Conservation (phyloP, 176 grass and related monocot species). For the bread wheat (Triticum aestivum) region DNA sequence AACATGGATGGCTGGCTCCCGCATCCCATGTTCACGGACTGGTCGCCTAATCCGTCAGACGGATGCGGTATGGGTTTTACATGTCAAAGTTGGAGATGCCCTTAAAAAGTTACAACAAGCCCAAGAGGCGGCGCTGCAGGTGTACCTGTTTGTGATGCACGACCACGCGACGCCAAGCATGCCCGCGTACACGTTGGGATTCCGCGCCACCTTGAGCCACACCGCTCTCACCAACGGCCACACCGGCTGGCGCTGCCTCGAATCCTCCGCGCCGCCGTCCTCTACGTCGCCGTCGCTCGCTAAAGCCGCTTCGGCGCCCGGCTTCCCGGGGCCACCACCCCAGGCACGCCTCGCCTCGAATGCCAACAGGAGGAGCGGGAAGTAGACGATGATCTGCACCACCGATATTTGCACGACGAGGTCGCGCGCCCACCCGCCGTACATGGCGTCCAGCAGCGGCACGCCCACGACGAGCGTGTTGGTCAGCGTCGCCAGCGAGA, state of each 20-base stretch:
- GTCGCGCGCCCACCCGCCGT: slow-evolving; percentile 89
- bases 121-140: no score
- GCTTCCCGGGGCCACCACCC: neutral
- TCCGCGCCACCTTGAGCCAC: neutral
- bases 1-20: no score
- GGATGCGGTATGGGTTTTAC: no score
- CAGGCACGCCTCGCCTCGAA: slow-evolving; percentile 52
- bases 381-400: slow-evolving; percentile 59
- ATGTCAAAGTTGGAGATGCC: no score
- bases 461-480: slow-evolving; percentile 85
- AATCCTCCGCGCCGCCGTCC: neutral
- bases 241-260: neutral
- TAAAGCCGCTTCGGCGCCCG: neutral
- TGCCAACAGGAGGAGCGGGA: slow-evolving; percentile 46
- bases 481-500: slow-evolving; percentile 70
- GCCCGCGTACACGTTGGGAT: neutral
- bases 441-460: slow-evolving; percentile 76
- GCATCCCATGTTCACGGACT: no score
- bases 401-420: slow-evolving; percentile 78
- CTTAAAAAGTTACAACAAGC: no score
- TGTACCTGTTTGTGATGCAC: neutral
- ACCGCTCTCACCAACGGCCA: neutral
- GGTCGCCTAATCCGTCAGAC: no score
- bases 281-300: slow-evolving; percentile 6
- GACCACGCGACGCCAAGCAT: neutral